Base-by-base conservation (phyloP, 2,329 filamentous ascomycete species). In the Phaeomoniella chlamydospora region DNA sequence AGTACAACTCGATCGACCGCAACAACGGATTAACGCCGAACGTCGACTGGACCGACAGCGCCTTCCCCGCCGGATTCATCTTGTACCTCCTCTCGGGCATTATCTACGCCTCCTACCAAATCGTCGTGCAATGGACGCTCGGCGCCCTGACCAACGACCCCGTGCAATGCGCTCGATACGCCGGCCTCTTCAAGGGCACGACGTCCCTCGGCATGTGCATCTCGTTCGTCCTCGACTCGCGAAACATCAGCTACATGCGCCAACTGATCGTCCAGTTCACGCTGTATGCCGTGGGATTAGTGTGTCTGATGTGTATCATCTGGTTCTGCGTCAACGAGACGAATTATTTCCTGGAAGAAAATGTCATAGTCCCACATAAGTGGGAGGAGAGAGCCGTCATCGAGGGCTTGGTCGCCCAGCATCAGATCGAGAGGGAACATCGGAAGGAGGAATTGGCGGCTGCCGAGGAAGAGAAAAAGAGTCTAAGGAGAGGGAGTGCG, bases 331-430 rank as follows among this genome's bases (percentile, higher is more conserved):
- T 47, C 16, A 37, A 22, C n/a, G 35, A 43, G 15, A 46, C 45
- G 6, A 48, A 48, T 29, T 48, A 48, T 29, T 46, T 48, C 34
- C 18, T 40, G 12, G 45, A 48, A 31, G 40, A 42, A 10, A 39
- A 39, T 26, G 45, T 46, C 19, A 45, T 48, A 19, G 45, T 47
- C 12, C 45, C 45, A n/a, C 37, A 42, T 18, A 33, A 36, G 5
- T 34, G 44, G 29, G 42, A 46, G 34, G 40, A 45, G 30, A 30
- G 29, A 4, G 36, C 37, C 11, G 14, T 39, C 2, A 33, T 43
- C 26, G 41, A 43, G 17, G 41, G 41, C 2, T 17, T 37, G 4
- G 36, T 42, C 11, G 37, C n/a, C n/a, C 37, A 40, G 10, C 37
- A 42, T 18, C 32, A 40, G 35, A 37, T 40, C n/a, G 38, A 38